Conservation (phyloP, 179 eudicot species). For the Spergularia azorica region DNA sequence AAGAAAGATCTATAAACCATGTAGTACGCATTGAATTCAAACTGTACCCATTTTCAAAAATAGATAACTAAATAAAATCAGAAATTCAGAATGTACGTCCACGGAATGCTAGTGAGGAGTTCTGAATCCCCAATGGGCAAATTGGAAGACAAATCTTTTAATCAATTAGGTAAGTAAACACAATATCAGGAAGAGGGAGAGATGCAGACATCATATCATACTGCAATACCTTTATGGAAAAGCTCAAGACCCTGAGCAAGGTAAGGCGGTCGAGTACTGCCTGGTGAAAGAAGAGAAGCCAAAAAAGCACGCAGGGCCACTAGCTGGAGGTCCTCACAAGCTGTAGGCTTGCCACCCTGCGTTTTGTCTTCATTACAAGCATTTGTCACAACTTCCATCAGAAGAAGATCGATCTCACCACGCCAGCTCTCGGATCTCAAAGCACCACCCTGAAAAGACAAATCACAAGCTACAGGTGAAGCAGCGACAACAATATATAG, state of each 20-base stretch:
- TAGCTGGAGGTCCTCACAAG: slow-evolving; percentile 71
- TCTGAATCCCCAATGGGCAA: too few species aligned
- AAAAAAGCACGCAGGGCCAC: slow-evolving; percentile 79
- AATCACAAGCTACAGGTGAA: slow-evolving; percentile 7
- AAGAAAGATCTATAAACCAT: too few species aligned
- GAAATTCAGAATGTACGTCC: too few species aligned
- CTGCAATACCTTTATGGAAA: slow-evolving; percentile 65
- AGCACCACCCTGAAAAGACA: slow-evolving; percentile 68
- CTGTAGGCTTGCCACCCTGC: slow-evolving; percentile 31
- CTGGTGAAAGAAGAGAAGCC: slow-evolving; percentile 82
- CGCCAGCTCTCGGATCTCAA: slow-evolving; percentile 74
- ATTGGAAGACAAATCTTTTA: too few species aligned
- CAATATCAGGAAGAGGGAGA: too few species aligned
- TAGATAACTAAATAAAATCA: too few species aligned
- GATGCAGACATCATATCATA: background rate
- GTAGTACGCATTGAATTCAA: too few species aligned
- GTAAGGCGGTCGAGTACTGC: slow-evolving; percentile 68
- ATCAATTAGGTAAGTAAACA: too few species aligned
- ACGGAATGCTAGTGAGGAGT: too few species aligned
- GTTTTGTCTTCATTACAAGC: slow-evolving; percentile 60
- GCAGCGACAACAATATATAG: background rate
- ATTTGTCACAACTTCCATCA: slow-evolving; percentile 58
- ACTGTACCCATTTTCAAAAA: too few species aligned
- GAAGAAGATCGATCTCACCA: slow-evolving; percentile 54
- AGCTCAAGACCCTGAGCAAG: slow-evolving; percentile 73